phyloP scores from a whole-genome alignment of 2,329 filamentous ascomycete genomes.

The Sporothrix globosa region DNA sequence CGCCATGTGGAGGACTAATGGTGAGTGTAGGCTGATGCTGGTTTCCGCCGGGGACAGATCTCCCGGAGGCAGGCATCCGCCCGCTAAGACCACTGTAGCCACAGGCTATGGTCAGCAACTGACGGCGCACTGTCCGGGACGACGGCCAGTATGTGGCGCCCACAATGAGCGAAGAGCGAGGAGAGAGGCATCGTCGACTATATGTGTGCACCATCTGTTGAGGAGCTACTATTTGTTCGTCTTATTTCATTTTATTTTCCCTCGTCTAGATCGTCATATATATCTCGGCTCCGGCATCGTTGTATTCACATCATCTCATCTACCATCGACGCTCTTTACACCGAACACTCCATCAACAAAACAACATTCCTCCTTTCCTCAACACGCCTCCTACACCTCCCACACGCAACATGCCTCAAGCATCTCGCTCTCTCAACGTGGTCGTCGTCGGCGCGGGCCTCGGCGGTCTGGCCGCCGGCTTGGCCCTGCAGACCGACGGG shows the following conservation, averaged over 20 bases:
- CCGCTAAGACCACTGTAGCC: not conserved
- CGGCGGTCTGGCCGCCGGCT: slow-evolving; percentile 32
- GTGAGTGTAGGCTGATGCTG: not conserved
- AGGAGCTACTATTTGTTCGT: not conserved
- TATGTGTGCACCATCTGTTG: not conserved
- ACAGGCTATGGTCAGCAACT: not conserved
- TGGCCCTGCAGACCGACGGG: slow-evolving; percentile 32
- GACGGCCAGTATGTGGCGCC: not conserved
- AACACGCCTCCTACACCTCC: not conserved
- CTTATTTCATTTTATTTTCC: not conserved
- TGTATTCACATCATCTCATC: not conserved
- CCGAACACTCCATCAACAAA: not conserved
- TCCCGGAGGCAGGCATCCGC: slow-evolving; percentile 23
- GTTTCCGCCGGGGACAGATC: not conserved
- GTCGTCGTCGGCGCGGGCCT: slow-evolving; percentile 37
- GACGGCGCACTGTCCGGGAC: not conserved
- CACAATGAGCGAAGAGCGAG: not conserved
- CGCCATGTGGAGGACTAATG: not conserved
- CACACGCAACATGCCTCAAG: slow-evolving; percentile 28
- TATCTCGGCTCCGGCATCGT: slow-evolving; percentile 1
- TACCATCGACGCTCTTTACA: not conserved
- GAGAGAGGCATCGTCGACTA: not conserved
- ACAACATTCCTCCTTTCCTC: not conserved
- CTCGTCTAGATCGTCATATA: not conserved
- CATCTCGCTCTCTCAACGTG: slow-evolving; percentile 28